A percentile compares a stretch with the other conserved stretches of the same genome.
phyloP scores from a whole-genome alignment of 805 yeast species.

The Barnettozyma pratensis region DNA sequence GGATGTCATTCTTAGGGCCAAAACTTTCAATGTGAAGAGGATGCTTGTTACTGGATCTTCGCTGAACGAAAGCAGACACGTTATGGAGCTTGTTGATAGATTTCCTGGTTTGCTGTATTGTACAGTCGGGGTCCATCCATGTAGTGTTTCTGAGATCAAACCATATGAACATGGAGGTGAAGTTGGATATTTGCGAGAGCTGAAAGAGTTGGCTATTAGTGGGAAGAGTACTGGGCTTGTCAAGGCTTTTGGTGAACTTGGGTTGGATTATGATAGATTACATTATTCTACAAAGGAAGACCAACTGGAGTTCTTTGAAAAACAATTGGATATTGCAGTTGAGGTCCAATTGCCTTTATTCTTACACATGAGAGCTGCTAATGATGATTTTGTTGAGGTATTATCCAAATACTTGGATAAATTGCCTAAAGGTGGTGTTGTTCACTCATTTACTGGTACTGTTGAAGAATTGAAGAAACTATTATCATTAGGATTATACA shows the following conservation, averaged over 20 bases:
- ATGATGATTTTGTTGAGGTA: conserved; percentile 67
- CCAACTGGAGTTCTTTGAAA: conserved; percentile 63
- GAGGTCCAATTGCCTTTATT: conserved; percentile 70
- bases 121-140: conserved; percentile 96
- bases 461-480: conserved; percentile 53
- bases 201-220: conserved; percentile 43
- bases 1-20: conserved; percentile 63
- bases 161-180: conserved; percentile 22
- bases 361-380: conserved; percentile 84
- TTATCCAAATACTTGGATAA: conserved; percentile 47
- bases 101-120: conserved; percentile 38
- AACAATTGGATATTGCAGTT: conserved; percentile 65
- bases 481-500: conserved; percentile 54
- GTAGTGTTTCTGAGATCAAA: conserved; percentile 60
- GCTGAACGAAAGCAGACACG: conserved; percentile 57
- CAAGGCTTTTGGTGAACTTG: conserved; percentile 91
- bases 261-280: conserved; percentile 89
- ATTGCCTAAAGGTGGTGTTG: conserved; percentile 56
- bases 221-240: conserved; percentile 51
- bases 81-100: conserved; percentile 46
- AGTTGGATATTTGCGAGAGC: conserved; percentile 36
- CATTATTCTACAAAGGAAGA: conserved; percentile 64
- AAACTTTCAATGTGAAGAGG: conserved; percentile 54
- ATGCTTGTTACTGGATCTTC: conserved; percentile 84
- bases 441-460: conserved; percentile 93